Percentiles rank a stretch among this genome's conserved stretches.
Conservation (phyloP, 768 basidiomycete genomes). For the Termitomyces sp. region DNA sequence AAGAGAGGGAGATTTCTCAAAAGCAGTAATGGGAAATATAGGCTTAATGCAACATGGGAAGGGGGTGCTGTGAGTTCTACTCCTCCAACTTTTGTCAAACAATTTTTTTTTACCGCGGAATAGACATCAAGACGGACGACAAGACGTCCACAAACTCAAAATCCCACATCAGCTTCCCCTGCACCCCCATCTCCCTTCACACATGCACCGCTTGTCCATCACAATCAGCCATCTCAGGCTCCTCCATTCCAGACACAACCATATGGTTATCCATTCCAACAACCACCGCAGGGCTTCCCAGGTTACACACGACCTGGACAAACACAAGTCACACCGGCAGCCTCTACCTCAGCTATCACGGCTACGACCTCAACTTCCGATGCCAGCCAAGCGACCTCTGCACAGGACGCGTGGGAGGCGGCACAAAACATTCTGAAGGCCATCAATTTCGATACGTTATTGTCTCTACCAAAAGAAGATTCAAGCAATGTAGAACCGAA, state of each 20-base stretch:
- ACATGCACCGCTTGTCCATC: constrained; percentile 43
- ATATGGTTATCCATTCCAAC: constrained; percentile 12
- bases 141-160: constrained; percentile 67
- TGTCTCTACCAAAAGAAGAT: constrained; percentile 36
- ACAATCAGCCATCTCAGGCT: constrained; percentile 19
- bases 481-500: constrained; percentile 12
- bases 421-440: constrained; percentile 75
- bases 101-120: neutral
- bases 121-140: constrained; percentile 77
- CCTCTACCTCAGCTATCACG: constrained; percentile 7
- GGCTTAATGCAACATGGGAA: constrained; percentile 73
- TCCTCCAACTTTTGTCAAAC: neutral
- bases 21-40: constrained; percentile 65
- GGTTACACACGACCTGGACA: constrained; percentile 20
- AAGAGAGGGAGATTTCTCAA: constrained; percentile 81
- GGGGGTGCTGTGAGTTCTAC: constrained; percentile 63
- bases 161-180: constrained; percentile 22
- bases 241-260: constrained; percentile 6
- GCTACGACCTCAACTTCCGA: constrained; percentile 11
- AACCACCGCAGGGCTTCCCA: constrained; percentile 13
- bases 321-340: constrained; percentile 16
- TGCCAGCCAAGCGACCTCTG: constrained; percentile 28
- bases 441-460: constrained; percentile 62
- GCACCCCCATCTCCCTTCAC: constrained; percentile 53
- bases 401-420: constrained; percentile 69